Evolutionary conservation across 164 flowering plant species (phyloP).

Genomic region (Nymphaea thermarum): DNA sequence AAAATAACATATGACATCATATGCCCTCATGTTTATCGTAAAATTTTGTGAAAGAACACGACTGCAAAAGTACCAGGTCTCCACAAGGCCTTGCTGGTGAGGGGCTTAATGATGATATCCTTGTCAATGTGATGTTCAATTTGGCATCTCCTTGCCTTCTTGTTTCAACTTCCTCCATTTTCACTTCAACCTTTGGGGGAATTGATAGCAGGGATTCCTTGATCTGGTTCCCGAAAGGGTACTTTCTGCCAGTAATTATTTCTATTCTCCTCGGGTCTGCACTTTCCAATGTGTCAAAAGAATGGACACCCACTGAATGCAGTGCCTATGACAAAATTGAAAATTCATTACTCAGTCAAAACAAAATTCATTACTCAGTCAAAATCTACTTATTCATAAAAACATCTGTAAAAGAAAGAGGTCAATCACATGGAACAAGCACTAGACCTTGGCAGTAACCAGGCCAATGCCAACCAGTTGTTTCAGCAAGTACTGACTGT

Average conservation of each 20-base stretch:
- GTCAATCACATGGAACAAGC: no score
- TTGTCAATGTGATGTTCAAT: slow-evolving; percentile 49
- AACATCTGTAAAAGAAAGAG: background rate
- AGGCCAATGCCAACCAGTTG: slow-evolving; percentile 94
- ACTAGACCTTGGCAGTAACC: slow-evolving; percentile 92
- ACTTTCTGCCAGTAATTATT: slow-evolving; percentile 83
- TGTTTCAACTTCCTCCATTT: slow-evolving; percentile 42
- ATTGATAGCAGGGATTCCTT: slow-evolving; percentile 75
- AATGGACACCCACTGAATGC: slow-evolving; percentile 60
- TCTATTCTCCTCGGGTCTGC: slow-evolving; percentile 96
- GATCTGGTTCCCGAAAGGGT: slow-evolving; percentile 94
- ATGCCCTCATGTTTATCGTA: no score
- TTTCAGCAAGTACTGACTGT: slow-evolving; percentile 83
- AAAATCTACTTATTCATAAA: background rate
- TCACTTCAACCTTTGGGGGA: slow-evolving; percentile 79
- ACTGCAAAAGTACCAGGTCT: slow-evolving; percentile 53
- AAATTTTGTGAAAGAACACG: no score
- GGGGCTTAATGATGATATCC: slow-evolving; percentile 43
- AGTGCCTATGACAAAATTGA: slow-evolving; percentile 59
- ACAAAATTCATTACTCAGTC: background rate
- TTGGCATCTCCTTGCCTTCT: slow-evolving; percentile 55
- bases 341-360: background rate
- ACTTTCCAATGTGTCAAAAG: slow-evolving; percentile 67
- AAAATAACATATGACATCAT: no score
- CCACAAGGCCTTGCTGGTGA: slow-evolving; percentile 65